These are phyloP conservation scores for Petunia secreta DNA, from an alignment of 257 asterid species.

Conservation along the genomic window DNA sequence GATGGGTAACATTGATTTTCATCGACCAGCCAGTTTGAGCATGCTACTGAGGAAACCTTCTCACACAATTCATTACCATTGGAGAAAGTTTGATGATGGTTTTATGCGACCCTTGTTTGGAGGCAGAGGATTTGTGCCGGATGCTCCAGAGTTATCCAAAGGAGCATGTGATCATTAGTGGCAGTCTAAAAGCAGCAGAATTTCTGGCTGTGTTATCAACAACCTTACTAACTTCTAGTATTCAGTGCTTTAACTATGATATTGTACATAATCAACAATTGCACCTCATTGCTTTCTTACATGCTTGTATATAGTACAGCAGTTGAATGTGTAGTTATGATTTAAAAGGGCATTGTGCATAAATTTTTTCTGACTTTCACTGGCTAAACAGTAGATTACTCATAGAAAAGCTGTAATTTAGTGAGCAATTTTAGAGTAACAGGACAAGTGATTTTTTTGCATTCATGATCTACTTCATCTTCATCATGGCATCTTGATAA, in stretches of 20 bases:
- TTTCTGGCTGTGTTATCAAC: neutral
- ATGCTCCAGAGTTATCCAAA: slow-evolving; percentile 29
- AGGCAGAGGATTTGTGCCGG: slow-evolving; percentile 45
- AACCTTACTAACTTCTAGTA: neutral
- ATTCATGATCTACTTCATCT: no score
- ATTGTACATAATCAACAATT: neutral
- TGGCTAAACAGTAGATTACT: no score
- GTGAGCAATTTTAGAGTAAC: no score
- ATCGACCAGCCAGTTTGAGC: slow-evolving; percentile 41
- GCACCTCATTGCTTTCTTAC: neutral
- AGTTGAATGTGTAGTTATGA: neutral
- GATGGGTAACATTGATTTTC: slow-evolving; percentile 3
- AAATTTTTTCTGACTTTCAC: no score
- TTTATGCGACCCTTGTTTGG: slow-evolving; percentile 77
- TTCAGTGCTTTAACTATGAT: neutral
- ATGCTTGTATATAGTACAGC: neutral
- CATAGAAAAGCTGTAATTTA: no score
- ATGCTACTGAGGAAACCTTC: slow-evolving; percentile 58
- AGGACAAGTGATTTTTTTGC: no score
- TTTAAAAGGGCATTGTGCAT: neutral
- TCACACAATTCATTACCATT: slow-evolving; percentile 50
- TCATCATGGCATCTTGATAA: no score
- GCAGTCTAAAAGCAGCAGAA: neutral
- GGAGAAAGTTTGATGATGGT: slow-evolving; percentile 65
- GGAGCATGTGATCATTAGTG: slow-evolving; percentile 32